phyloP scores from a whole-genome alignment of 2,329 filamentous ascomycete species.

The Colletotrichum orbiculare region DNA sequence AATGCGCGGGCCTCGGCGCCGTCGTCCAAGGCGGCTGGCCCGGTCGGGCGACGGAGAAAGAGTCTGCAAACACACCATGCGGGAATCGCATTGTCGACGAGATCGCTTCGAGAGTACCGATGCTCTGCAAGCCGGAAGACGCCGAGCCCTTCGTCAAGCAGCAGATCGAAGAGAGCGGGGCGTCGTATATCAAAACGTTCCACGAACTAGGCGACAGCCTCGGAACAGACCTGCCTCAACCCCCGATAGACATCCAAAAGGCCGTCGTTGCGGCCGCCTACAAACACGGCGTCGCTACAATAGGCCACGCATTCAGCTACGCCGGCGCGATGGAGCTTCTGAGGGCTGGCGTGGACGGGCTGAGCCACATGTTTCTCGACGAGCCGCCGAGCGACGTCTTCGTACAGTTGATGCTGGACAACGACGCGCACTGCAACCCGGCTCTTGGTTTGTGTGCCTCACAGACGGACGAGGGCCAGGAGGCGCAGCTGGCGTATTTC shows the following conservation, averaged over 20 bases:
- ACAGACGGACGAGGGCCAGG: constrained; percentile 40
- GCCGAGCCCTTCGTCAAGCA: constrained; percentile 55
- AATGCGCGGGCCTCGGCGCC: constrained; percentile 58
- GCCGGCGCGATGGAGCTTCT: constrained; percentile 44
- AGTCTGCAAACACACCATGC: constrained; percentile 4
- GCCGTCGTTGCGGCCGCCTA: constrained; percentile 53
- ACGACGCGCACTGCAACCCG: constrained; percentile 40
- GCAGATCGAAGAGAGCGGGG: constrained; percentile 45
- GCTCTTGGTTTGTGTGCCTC: constrained; percentile 40
- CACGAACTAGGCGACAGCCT: constrained; percentile 58
- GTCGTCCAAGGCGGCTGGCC: constrained; percentile 65
- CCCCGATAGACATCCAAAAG: constrained; percentile 55
- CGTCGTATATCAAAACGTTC: constrained; percentile 63
- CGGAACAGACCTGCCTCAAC: constrained; percentile 49
- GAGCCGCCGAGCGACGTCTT: constrained; percentile 40
- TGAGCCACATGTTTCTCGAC: constrained; percentile 47
- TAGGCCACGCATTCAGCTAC: constrained; percentile 43
- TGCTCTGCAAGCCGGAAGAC: constrained; percentile 48
- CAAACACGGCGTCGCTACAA: constrained; percentile 39
- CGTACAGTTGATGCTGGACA: constrained; percentile 40
- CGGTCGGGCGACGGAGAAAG: constrained; percentile 38
- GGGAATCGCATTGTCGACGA: constrained; percentile 15
- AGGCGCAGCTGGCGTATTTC: constrained; percentile 37
- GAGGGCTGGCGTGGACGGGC: constrained; percentile 42
- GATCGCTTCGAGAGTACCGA: constrained; percentile 56